Base-by-base conservation (phyloP, 2,329 filamentous ascomycete genomes). In the Trichoderma guizhouense region DNA sequence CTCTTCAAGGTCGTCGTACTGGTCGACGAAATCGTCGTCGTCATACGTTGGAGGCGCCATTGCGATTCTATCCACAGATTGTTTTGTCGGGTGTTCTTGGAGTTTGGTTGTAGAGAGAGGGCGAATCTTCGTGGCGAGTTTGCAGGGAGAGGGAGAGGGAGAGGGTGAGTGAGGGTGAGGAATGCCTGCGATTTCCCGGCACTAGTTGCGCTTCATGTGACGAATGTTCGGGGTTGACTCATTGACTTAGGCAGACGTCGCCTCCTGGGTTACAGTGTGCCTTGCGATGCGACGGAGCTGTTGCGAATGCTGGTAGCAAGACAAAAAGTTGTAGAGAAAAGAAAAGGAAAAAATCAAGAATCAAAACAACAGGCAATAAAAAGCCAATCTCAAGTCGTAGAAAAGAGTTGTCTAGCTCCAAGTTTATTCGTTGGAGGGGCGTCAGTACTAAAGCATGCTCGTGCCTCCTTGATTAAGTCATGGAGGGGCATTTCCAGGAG, bases 1-100 rank as follows among this genome's bases (percentile, higher is more conserved):
- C 60, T 84, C 82, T 18, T 82, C 85, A 15, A 84, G 81, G 2
- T 78, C 82, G 26, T 88, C 86, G 70, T 83, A 87, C 73, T 88
- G 84, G 71, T 86, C 83, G 69, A 87, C 79, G 39, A 82, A 76
- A 28, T 81, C 79, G 67, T 86, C 86, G 18, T 86, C 82, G 73
- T 87, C 82, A 76, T 85, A 87, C 69, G 87, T 71, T 15, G 71
- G 66, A 15, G 75, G 72, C 32, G 77, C 72, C 77, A 78, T 78
- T 32, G 26, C 71, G 72, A 55, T 47, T 11, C 34, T 36, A 24
- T 5, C 9, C n/a, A n/a, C 26, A 30, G 7, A 43, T 43, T 43
- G 39, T 43, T n/a, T n/a, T n/a, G n/a, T 57, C 24, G 18, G n/a
- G 21, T 3, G 21, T n/a, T 69, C 4, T 24, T 57, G 18, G n/a